Evolutionary conservation across 2,329 filamentous ascomycete species (phyloP).

Genomic region (Nemania sp.): DNA sequence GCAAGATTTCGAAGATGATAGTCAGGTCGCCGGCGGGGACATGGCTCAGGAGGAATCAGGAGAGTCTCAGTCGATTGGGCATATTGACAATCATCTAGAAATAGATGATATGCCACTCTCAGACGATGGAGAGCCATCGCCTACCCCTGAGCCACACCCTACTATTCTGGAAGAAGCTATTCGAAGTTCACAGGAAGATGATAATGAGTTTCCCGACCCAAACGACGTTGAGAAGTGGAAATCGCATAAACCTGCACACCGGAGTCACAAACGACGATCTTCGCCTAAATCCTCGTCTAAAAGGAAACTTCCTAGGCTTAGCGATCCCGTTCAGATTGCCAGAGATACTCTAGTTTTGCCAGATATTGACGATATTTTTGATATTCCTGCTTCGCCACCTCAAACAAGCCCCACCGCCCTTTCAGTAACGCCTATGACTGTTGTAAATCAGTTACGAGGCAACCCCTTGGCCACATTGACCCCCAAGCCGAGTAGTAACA

Average conservation of each 20-base stretch:
- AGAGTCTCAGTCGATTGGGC: slow-evolving; percentile 52
- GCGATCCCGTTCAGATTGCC: slow-evolving; percentile 26
- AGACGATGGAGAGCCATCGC: slow-evolving; percentile 35
- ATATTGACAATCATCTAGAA: slow-evolving; percentile 36
- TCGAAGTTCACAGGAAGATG: slow-evolving; percentile 48
- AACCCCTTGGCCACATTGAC: slow-evolving; percentile 39
- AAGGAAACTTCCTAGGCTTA: slow-evolving; percentile 42
- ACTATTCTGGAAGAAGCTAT: slow-evolving; percentile 21
- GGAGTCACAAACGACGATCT: slow-evolving; percentile 43
- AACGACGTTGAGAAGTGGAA: slow-evolving; percentile 50
- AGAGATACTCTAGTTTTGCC: slow-evolving; percentile 36
- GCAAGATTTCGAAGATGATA: slow-evolving; percentile 64
- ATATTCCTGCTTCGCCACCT: slow-evolving; percentile 56
- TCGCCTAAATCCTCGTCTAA: slow-evolving; percentile 48
- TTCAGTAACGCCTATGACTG: slow-evolving; percentile 40
- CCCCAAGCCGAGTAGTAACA: slow-evolving; percentile 48
- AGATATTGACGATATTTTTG: slow-evolving; percentile 49
- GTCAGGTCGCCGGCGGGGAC: slow-evolving; percentile 56
- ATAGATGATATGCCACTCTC: slow-evolving; percentile 41
- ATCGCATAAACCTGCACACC: slow-evolving; percentile 25
- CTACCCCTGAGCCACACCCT: slow-evolving; percentile 28
- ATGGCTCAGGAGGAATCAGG: slow-evolving; percentile 49
- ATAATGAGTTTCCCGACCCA: slow-evolving; percentile 50
- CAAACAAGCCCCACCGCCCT: slow-evolving; percentile 53
- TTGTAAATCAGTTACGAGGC: slow-evolving; percentile 29